Evolutionary conservation across 2,329 filamentous ascomycete genomes (phyloP).

Genomic region (Cucurbitaria berberidis): DNA sequence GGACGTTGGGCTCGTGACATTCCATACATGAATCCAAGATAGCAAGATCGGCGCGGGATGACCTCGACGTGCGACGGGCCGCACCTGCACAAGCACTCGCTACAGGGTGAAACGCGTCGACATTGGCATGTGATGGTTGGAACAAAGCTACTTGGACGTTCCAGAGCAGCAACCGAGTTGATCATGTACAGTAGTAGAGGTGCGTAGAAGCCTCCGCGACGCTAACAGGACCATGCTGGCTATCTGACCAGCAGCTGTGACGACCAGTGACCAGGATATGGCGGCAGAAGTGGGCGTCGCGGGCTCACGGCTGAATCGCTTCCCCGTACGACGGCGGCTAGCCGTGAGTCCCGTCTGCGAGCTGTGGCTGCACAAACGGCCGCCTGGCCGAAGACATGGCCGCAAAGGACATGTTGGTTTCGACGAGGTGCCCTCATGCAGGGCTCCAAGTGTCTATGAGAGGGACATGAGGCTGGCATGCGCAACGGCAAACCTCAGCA

Average conservation of each 20-base stretch:
- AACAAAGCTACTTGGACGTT: slow-evolving; percentile 2
- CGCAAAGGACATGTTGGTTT: slow-evolving; percentile 10
- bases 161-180: neutral
- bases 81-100: slow-evolving; percentile 30
- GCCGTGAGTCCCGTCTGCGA: slow-evolving; percentile 21
- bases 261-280: slow-evolving; percentile 33
- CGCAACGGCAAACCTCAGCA: neutral
- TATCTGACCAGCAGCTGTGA: too few relatives aligned
- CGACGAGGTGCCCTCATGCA: slow-evolving; percentile 12
- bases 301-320: slow-evolving; percentile 22
- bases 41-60: slow-evolving; percentile 32
- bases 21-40: slow-evolving; percentile 27
- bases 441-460: slow-evolving; percentile 7
- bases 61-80: slow-evolving; percentile 39
- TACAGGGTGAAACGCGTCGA: slow-evolving; percentile 32
- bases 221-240: slow-evolving; percentile 24
- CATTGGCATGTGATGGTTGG: slow-evolving; percentile 37
- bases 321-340: slow-evolving; percentile 34
- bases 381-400: slow-evolving; percentile 18
- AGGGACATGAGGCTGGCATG: neutral
- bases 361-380: slow-evolving; percentile 33
- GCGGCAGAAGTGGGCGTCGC: slow-evolving; percentile 30
- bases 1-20: slow-evolving; percentile 31
- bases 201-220: slow-evolving; percentile 18
- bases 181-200: slow-evolving; percentile 16